Evolutionary conservation across 2,329 filamentous ascomycete species (phyloP).

Genomic region (Ceratocystis cubensis): DNA sequence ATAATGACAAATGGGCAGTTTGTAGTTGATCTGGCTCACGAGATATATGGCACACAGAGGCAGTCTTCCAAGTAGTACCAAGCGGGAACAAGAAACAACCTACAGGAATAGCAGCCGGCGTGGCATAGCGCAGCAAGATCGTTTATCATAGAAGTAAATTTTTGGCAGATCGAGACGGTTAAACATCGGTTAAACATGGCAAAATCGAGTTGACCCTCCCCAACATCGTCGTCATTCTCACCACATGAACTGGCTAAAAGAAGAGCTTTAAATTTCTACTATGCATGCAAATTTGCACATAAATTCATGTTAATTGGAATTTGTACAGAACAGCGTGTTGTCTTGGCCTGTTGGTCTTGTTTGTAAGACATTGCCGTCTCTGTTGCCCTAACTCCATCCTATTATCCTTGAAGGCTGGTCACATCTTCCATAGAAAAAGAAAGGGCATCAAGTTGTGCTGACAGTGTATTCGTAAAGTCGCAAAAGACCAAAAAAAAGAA

Average conservation of each 20-base stretch:
- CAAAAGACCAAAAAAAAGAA: background rate
- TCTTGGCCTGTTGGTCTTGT: background rate
- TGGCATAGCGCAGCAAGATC: slow-evolving; percentile 6
- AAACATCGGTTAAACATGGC: slow-evolving; percentile 20
- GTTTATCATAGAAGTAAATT: slow-evolving; percentile 20
- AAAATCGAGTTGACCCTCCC: background rate
- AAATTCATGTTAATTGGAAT: background rate
- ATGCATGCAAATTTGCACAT: background rate
- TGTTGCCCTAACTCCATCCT: background rate
- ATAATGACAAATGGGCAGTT: too few relatives aligned
- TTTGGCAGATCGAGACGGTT: slow-evolving; percentile 20
- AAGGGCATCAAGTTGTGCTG: background rate
- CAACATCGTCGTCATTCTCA: background rate
- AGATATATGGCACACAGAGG: too few relatives aligned
- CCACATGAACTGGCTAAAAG: background rate
- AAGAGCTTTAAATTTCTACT: background rate
- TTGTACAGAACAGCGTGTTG: background rate
- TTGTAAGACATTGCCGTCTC: background rate
- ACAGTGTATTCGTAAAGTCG: background rate
- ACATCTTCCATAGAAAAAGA: background rate
- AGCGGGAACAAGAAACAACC: too few relatives aligned
- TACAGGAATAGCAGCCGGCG: too few relatives aligned
- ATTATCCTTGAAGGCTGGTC: background rate
- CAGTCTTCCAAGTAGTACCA: too few relatives aligned
- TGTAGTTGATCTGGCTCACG: too few relatives aligned